A percentile compares a stretch with the other conserved stretches of the same genome.
Evolutionary conservation across 106 monocot genomes (phyloP).

Genomic region (Acorus calamus): DNA sequence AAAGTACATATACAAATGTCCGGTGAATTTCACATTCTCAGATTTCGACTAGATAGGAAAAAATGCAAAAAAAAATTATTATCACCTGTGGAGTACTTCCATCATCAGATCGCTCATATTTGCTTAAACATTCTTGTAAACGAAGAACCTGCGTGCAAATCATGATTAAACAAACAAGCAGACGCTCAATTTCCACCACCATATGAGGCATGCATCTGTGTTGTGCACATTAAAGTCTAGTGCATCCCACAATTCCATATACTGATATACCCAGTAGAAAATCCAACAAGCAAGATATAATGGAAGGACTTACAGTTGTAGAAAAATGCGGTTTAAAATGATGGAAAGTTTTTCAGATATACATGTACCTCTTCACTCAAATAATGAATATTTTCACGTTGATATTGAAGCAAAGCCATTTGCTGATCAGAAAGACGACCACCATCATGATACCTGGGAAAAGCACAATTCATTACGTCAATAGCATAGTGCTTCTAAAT

Average conservation of each 20-base stretch:
- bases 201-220: no score
- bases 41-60: no score
- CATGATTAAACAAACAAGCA: background rate
- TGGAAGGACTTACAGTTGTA: no score
- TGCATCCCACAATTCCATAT: no score
- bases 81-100: slow-evolving; percentile 85
- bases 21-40: no score
- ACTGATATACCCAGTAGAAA: no score
- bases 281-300: background rate
- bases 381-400: slow-evolving; percentile 90
- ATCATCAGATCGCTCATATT: slow-evolving; percentile 88
- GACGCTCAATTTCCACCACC: no score
- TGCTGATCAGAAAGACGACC: slow-evolving; percentile 90
- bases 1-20: no score
- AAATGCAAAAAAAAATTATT: background rate
- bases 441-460: slow-evolving; percentile 70
- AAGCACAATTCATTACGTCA: background rate
- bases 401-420: slow-evolving; percentile 94
- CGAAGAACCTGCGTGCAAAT: slow-evolving; percentile 63
- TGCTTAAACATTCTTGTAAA: slow-evolving; percentile 87
- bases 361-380: slow-evolving; percentile 80
- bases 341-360: background rate
- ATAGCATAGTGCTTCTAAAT: no score
- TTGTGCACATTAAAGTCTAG: no score
- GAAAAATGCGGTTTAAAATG: background rate